phyloP scores from a whole-genome alignment of 352 stramenopile species.

The Pythium apleroticum region DNA sequence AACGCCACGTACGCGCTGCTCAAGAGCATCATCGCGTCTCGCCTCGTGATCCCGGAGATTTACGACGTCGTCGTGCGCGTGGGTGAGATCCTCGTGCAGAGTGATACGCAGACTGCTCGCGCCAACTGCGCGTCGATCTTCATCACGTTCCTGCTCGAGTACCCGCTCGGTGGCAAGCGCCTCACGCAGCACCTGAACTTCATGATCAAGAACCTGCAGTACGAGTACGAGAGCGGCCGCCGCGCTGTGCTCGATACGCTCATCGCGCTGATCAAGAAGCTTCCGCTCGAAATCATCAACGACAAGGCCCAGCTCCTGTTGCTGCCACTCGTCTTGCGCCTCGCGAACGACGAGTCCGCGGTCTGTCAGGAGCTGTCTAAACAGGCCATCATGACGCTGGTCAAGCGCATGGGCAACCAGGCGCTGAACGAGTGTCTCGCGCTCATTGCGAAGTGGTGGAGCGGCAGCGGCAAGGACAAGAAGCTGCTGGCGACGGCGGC shows the following conservation, averaged over 20 bases:
- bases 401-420: constrained; percentile 90
- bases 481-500: constrained; percentile 72
- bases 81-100: constrained; percentile 93
- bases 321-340: constrained; percentile 93
- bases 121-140: constrained; percentile 80
- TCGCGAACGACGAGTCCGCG: constrained; percentile 94
- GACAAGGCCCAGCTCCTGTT: constrained; percentile 93
- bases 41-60: constrained; percentile 92
- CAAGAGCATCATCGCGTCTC: constrained; percentile 90
- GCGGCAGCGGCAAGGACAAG: constrained; percentile 38
- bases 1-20: constrained; percentile 94
- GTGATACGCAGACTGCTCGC: constrained; percentile 86
- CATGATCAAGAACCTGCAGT: constrained; percentile 95
- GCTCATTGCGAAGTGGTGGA: constrained; percentile 90
- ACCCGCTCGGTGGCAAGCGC: constrained; percentile 93
- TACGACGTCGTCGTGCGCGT: constrained; percentile 96
- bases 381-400: constrained; percentile 78
- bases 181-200: constrained; percentile 94
- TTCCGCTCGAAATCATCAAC: constrained; percentile 92
- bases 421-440: constrained; percentile 88
- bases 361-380: constrained; percentile 85
- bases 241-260: constrained; percentile 91
- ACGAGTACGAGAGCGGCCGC: constrained; percentile 94
- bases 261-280: constrained; percentile 87
- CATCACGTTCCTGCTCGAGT: constrained; percentile 94